Evolutionary conservation across 768 basidiomycete genomes (phyloP).

Genomic region (Calocybe gangraenosa): DNA sequence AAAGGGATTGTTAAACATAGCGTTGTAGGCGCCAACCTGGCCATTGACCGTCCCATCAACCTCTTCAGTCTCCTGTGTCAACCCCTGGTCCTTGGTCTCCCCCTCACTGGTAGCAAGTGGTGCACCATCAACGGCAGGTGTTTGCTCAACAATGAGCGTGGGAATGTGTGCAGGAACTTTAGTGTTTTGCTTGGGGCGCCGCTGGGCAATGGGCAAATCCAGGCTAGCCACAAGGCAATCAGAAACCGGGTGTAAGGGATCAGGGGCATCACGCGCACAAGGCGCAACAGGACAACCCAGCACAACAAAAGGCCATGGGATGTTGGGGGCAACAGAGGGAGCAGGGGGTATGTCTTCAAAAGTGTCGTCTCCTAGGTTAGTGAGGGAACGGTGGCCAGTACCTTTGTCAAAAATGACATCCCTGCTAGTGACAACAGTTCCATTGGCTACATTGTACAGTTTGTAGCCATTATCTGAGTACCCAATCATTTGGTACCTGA

Average conservation of each 20-base stretch:
- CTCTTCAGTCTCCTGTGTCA: not conserved
- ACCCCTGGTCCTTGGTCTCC: not conserved
- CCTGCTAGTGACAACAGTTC: not conserved
- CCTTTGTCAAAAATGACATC: conserved; percentile 1
- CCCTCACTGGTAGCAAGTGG: not conserved
- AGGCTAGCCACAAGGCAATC: no score
- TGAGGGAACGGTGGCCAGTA: not conserved
- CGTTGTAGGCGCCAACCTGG: no score
- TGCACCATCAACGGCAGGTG: not conserved
- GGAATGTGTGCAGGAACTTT: no score
- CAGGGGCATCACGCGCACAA: not conserved
- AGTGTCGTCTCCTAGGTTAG: not conserved
- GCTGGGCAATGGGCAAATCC: no score
- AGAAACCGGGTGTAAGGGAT: not conserved
- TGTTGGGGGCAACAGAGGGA: not conserved
- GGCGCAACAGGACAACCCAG: not conserved
- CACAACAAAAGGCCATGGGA: not conserved
- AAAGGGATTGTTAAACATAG: no score
- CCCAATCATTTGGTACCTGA: not conserved
- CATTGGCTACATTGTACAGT: not conserved
- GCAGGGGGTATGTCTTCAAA: not conserved
- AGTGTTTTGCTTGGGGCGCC: not conserved
- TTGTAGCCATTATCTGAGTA: conserved; percentile 3
- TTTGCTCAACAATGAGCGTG: not conserved
- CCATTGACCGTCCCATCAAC: not conserved